Evolutionary conservation across 352 stramenopile species (phyloP).

Genomic region (Pythium rishiriense): DNA sequence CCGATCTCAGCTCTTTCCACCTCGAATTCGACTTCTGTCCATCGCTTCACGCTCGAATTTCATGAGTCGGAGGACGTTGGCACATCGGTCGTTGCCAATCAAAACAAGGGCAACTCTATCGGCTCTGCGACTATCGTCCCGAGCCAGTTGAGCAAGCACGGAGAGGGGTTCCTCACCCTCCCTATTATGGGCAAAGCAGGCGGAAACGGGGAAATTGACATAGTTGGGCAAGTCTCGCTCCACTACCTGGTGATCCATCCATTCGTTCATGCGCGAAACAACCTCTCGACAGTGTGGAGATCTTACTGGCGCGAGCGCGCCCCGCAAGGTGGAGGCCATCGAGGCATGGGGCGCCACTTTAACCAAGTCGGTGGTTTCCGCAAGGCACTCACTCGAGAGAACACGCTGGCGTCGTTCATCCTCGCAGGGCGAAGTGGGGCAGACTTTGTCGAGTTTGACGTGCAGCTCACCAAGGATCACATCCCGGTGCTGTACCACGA

Average conservation of each 20-base stretch:
- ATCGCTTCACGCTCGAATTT: conserved; percentile 39
- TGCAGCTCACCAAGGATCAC: conserved; percentile 77
- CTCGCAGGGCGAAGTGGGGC: conserved; percentile 63
- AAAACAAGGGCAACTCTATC: conserved; percentile 26
- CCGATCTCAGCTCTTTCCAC: conserved; percentile 16
- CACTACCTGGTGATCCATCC: conserved; percentile 55
- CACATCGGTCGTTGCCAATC: conserved; percentile 11
- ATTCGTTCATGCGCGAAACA: conserved; percentile 60
- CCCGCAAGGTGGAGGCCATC: conserved; percentile 64
- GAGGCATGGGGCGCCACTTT: conserved; percentile 77
- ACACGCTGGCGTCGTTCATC: conserved; percentile 75
- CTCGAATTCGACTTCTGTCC: background rate
- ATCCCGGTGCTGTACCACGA: conserved; percentile 83
- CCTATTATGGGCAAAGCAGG: conserved; percentile 39
- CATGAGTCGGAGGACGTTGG: conserved; percentile 9
- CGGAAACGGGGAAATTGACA: background rate
- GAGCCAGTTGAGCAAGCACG: conserved; percentile 50
- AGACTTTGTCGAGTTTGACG: conserved; percentile 85
- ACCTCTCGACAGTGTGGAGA: conserved; percentile 54
- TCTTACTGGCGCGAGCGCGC: conserved; percentile 64
- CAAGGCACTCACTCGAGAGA: conserved; percentile 69
- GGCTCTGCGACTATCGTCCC: conserved; percentile 44
- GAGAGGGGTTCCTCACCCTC: conserved; percentile 53
- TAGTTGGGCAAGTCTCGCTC: conserved; percentile 54
- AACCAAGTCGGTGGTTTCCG: conserved; percentile 63